Base-by-base conservation (phyloP, 306 rosid species). In the Cucurbita ficifolia region DNA sequence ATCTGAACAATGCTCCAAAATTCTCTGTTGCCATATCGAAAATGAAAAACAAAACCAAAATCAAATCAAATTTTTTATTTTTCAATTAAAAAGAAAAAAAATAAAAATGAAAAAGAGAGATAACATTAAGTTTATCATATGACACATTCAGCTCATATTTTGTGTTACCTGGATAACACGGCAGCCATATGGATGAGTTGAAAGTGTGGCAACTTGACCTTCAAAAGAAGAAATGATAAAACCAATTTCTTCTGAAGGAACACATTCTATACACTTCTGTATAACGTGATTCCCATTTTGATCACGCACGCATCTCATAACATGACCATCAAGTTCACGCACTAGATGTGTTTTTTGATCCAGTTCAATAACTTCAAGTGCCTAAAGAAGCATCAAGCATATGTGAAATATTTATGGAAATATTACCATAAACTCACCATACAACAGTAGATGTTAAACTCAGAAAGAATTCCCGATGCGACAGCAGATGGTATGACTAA, bases 281-380 rank as follows among this genome's bases (percentile, higher is more conserved):
- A 88, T 88, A 40, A 88, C 91, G 51, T 88, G 94, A 74, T 88
- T 88, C 39, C 94, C 94, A 83, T 88, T 88, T 80, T 86, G 95
- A 79, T 88, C 91, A 33, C 62, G 84, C n/a, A 86, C 87, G 48
- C 95, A 88, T 83, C 73, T 86, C 88, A 88, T 76, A 56, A 85
- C 85, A 74, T 86, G 84, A 70, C 88, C 88, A 77, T 84, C 95
- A 77, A 88, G 95, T 76, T 86, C 95, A 59, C 59, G 85, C 58
- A 79, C 86, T 70, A 88, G 88, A 61, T 54, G 78, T 75, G 76
- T 70, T 76, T 78, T 88, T 73, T 83, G 91, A 67, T 83, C 88
- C 75, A 80, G 83, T 72, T 88, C 89, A 71, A 84, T 81, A 70
- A 78, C 91, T 43, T 88, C 89, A 6, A 88, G 86, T 62, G 87